Percentiles rank a stretch among this genome's conserved stretches.
These are phyloP conservation scores for Podaxis sp. DNA, from an alignment of 768 basidiomycete species.

Conservation along the genomic window DNA sequence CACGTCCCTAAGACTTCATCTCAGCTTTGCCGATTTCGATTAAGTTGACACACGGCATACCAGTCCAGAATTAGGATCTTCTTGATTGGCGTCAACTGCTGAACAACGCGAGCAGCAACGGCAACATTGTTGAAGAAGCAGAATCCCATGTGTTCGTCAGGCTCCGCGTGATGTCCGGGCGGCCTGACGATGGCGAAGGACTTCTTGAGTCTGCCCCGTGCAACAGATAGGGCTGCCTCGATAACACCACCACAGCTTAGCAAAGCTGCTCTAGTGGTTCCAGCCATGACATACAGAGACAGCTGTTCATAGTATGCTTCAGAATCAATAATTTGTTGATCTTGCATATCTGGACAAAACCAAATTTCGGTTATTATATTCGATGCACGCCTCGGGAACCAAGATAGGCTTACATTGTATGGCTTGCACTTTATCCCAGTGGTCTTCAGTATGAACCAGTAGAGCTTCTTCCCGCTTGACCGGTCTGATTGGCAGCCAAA, in stretches of 20 bases:
- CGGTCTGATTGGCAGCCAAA: constrained; percentile 67
- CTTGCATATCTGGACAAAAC: constrained; percentile 54
- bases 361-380: constrained; percentile 13
- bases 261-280: constrained; percentile 79
- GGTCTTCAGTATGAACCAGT: constrained; percentile 86
- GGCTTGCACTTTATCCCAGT: constrained; percentile 87
- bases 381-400: background rate
- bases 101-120: constrained; percentile 81
- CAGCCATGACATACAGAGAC: constrained; percentile 87
- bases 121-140: constrained; percentile 99
- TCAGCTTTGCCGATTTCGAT: background rate
- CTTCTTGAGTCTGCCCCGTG: constrained; percentile 73
- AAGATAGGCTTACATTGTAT: constrained; percentile 63
- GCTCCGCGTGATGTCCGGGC: constrained; percentile 98
- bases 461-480: constrained; percentile 76
- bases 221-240: constrained; percentile 84
- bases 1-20: constrained; percentile 65
- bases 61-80: constrained; percentile 93
- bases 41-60: constrained; percentile 41
- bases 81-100: constrained; percentile 63
- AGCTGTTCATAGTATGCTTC: constrained; percentile 84
- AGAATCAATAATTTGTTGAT: constrained; percentile 71
- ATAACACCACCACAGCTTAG: constrained; percentile 95
- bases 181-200: constrained; percentile 94
- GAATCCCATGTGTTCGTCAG: constrained; percentile 98